phyloP scores from a whole-genome alignment of 2,329 filamentous ascomycete species.

The Exophiala alcalophila region DNA sequence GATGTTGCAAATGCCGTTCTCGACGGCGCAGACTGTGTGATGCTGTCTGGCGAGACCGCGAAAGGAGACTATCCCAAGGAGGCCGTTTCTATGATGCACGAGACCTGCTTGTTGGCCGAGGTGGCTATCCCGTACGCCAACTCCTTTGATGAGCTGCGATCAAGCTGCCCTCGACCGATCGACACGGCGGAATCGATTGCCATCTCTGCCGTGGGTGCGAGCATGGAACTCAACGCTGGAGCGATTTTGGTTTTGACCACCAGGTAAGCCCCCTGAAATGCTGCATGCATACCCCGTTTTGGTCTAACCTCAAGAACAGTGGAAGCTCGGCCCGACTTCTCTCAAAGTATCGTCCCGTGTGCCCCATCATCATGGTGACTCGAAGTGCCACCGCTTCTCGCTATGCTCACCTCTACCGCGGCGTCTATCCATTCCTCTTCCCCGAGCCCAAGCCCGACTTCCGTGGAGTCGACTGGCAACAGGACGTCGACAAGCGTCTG shows the following conservation, averaged over 20 bases:
- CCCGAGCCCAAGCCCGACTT: conserved; percentile 93
- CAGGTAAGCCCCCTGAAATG: conserved; percentile 51
- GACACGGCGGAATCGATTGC: conserved; percentile 89
- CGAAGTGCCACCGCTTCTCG: conserved; percentile 78
- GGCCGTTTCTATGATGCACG: conserved; percentile 96
- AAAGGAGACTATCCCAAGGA: conserved; percentile 94
- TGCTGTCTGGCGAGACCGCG: conserved; percentile 98
- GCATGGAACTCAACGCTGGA: conserved; percentile 91
- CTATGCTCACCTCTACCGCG: conserved; percentile 93
- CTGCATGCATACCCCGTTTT: not conserved
- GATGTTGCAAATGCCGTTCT: conserved; percentile 98
- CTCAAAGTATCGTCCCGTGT: conserved; percentile 97
- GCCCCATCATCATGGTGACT: conserved; percentile 99
- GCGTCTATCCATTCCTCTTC: conserved; percentile 97
- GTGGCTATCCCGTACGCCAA: conserved; percentile 96
- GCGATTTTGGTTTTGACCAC: conserved; percentile 96
- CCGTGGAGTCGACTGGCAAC: conserved; percentile 75
- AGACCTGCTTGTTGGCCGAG: conserved; percentile 94
- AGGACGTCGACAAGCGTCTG: conserved; percentile 95
- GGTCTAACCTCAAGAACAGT: conserved; percentile 43
- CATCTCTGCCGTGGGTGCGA: conserved; percentile 94
- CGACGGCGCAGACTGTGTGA: conserved; percentile 97
- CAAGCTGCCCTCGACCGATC: conserved; percentile 76
- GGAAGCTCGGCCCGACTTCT: conserved; percentile 91
- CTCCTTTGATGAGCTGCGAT: conserved; percentile 92